phyloP scores from a whole-genome alignment of 768 basidiomycete genomes.

The Cyclocybe cylindracea region DNA sequence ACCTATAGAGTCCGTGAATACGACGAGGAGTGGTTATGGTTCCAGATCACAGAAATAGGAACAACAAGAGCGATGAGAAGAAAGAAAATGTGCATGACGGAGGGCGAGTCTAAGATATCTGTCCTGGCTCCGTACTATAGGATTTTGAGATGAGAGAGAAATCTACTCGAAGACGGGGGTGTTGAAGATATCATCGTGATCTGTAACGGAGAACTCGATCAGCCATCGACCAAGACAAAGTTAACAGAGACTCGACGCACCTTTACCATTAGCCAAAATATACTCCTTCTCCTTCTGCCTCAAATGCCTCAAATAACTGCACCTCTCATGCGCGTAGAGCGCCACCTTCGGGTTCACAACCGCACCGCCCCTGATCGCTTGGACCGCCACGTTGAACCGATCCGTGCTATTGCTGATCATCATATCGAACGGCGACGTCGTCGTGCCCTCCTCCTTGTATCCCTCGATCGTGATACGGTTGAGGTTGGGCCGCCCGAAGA shows the following conservation, averaged over 20 bases:
- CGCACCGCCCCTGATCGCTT: slow-evolving; percentile 60
- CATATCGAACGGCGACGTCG: slow-evolving; percentile 86
- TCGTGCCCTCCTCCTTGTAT: slow-evolving; percentile 75
- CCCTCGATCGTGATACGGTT: slow-evolving; percentile 59
- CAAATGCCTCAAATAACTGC: slow-evolving; percentile 60
- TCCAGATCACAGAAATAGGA: too few relatives aligned
- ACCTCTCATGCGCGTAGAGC: slow-evolving; percentile 56
- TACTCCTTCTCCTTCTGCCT: slow-evolving; percentile 63
- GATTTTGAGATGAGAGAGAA: background rate
- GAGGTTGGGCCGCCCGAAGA: slow-evolving; percentile 55
- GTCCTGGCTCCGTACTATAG: too few relatives aligned
- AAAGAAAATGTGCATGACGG: too few relatives aligned
- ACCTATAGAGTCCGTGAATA: too few relatives aligned
- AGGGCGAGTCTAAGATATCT: too few relatives aligned
- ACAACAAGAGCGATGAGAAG: too few relatives aligned
- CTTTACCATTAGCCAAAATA: slow-evolving; percentile 59
- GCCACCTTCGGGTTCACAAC: slow-evolving; percentile 53
- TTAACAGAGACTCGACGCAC: slow-evolving; percentile 26
- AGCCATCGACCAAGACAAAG: background rate
- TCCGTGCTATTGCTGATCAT: slow-evolving; percentile 73
- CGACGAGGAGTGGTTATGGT: too few relatives aligned
- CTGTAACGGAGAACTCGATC: slow-evolving; percentile 21
- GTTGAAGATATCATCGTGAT: slow-evolving; percentile 46
- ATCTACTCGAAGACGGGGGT: slow-evolving; percentile 43
- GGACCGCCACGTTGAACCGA: slow-evolving; percentile 63